Evolutionary conservation across 2,329 filamentous ascomycete genomes (phyloP), one percentile per base, ranked within the genome.

Genomic region (Colletotrichum siamense): DNA sequence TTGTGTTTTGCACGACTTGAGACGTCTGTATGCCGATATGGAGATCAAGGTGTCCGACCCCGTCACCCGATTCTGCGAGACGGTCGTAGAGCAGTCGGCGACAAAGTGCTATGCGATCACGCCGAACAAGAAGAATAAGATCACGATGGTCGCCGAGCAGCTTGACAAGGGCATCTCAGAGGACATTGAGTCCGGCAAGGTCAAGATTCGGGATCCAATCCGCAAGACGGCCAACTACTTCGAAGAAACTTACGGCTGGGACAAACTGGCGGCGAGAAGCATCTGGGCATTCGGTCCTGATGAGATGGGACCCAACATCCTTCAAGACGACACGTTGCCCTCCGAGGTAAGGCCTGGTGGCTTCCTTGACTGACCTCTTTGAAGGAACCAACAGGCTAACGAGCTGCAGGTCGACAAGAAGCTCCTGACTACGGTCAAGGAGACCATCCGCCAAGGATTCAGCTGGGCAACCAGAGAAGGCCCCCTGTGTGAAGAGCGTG

Each of bases 231-330:
- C 96, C 81, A 98, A 97, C 82, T 99, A 98, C 88, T 99, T 99
- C 81, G 96, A 99, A 84, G 95, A 98, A 77, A 97, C 95, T 79
- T 98, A 99, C 83, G 96, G 96, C 73, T 99, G 98, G 94, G 97
- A 99, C 86, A 92, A 98, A 81, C 90, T 99, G 77, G 96, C 97
- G 16, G 95, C 95, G 28, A 92, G 97, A 81, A 98, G 96, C 83
- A 98, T 99, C 82, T 99, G 97, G 97, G 97, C 97, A 2, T 99
- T 99, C 86, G 97, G 97, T 4, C 97, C 97, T 6, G 96, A 99
- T 75, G 97, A 99, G 79, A 94, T 93, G 88, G 95, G 96, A 1
- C 95, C 97, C 8, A 99, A 99, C 85, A 97, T 99, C 79, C 88
- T 99, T 66, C 96, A 98, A 85, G 97, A 99, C 84, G 97, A 99